These are phyloP conservation scores for Trichosanthes cucumerina DNA, from an alignment of 306 rosid species.

Conservation along the genomic window DNA sequence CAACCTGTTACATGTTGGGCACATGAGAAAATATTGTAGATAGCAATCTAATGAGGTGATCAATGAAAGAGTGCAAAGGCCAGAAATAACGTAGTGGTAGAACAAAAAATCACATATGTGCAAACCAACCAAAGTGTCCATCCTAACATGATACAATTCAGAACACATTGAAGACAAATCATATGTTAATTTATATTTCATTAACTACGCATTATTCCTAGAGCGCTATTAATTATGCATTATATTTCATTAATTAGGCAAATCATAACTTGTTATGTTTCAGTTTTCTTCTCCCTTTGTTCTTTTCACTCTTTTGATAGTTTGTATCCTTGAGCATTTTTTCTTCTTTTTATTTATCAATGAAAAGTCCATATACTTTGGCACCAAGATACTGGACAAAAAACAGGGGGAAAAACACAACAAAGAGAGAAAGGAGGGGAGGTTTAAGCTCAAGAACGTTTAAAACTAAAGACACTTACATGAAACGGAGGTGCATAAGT, in stretches of 20 bases:
- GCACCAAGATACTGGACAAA: background rate
- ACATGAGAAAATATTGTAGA: background rate
- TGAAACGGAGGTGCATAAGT: constrained; percentile 92
- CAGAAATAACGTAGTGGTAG: background rate
- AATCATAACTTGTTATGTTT: no score
- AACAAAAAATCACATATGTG: background rate
- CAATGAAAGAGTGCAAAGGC: background rate
- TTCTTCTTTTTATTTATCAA: no score
- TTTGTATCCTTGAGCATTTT: no score
- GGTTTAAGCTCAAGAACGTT: background rate
- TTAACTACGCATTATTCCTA: background rate
- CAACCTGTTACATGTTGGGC: constrained; percentile 54
- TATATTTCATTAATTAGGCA: no score
- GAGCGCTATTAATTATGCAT: background rate
- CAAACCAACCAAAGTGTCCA: background rate
- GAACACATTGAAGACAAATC: background rate
- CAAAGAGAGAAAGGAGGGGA: background rate
- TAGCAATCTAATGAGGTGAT: background rate
- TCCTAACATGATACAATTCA: background rate
- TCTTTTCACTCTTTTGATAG: no score
- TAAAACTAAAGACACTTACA: constrained; percentile 37
- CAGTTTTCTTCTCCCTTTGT: no score
- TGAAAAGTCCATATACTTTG: no score
- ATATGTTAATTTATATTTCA: background rate
- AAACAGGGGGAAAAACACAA: background rate